These are phyloP conservation scores for Saturnispora ahearnii DNA, from an alignment of 805 yeast species.

Conservation along the genomic window DNA sequence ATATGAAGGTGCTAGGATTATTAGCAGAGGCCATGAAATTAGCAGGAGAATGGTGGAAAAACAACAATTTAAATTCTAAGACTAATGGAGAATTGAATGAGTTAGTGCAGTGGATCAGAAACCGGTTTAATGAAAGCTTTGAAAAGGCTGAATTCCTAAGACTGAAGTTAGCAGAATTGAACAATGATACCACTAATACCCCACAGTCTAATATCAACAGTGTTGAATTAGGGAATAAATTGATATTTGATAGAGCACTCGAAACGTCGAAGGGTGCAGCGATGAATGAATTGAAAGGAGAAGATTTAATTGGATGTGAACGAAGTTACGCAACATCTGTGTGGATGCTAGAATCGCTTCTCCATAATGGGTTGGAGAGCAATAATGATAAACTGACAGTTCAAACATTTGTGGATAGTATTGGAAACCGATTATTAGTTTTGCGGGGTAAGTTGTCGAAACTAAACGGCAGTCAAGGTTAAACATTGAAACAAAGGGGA, in stretches of 20 bases:
- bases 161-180: conserved; percentile 43
- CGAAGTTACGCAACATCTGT: conserved; percentile 82
- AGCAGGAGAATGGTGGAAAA: conserved; percentile 88
- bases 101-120: conserved; percentile 87
- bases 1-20: conserved; percentile 73
- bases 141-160: conserved; percentile 80
- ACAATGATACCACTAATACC: neutral
- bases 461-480: neutral
- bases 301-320: conserved; percentile 71
- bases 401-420: conserved; percentile 72
- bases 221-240: conserved; percentile 55
- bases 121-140: conserved; percentile 76
- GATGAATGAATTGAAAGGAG: conserved; percentile 65
- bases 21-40: conserved; percentile 78
- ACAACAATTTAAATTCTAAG: conserved; percentile 23
- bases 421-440: conserved; percentile 69
- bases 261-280: conserved; percentile 93
- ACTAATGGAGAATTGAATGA: conserved; percentile 36
- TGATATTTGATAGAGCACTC: conserved; percentile 86
- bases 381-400: conserved; percentile 67
- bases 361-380: conserved; percentile 46
- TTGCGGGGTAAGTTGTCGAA: conserved; percentile 49
- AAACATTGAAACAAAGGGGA: neutral
- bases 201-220: neutral
- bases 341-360: conserved; percentile 89